Conservation (phyloP, 305 asterid species). For the Rubia peregrina region DNA sequence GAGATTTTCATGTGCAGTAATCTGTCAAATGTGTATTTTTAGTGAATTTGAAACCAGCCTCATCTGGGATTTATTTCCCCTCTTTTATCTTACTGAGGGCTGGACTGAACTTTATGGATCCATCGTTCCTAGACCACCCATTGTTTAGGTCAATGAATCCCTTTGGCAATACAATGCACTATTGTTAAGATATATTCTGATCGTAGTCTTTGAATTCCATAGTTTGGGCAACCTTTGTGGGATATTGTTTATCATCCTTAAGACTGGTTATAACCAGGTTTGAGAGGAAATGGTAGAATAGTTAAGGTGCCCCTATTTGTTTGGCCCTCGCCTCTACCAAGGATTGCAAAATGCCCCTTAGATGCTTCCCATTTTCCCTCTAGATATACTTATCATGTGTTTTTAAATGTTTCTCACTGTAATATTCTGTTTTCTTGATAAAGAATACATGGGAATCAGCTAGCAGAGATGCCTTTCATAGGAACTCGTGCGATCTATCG, state of each 20-base stretch:
- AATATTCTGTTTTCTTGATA: background rate
- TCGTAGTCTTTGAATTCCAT: background rate
- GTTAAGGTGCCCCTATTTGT: background rate
- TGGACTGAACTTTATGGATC: background rate
- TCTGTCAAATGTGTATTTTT: background rate
- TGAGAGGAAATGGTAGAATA: background rate
- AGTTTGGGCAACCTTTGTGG: background rate
- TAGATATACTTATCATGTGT: background rate
- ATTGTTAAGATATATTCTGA: background rate
- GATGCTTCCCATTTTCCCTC: background rate
- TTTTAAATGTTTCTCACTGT: background rate
- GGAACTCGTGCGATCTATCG: constrained; percentile 14
- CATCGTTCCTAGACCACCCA: background rate
- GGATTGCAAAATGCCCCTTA: background rate
- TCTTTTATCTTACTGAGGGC: background rate
- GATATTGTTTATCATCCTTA: background rate
- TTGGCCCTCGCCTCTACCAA: constrained; percentile 3
- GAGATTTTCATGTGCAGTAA: background rate
- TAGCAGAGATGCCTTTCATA: constrained; percentile 18
- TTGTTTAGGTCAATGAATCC: background rate
- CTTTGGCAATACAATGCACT: background rate
- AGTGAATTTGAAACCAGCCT: background rate
- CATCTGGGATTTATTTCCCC: background rate
- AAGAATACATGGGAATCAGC: constrained; percentile 15
- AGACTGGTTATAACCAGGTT: background rate